Percentiles rank a stretch among this genome's conserved stretches.
These are phyloP conservation scores for Pseudocercospora crystallina DNA, from an alignment of 2,329 filamentous ascomycete genomes.

Conservation along the genomic window DNA sequence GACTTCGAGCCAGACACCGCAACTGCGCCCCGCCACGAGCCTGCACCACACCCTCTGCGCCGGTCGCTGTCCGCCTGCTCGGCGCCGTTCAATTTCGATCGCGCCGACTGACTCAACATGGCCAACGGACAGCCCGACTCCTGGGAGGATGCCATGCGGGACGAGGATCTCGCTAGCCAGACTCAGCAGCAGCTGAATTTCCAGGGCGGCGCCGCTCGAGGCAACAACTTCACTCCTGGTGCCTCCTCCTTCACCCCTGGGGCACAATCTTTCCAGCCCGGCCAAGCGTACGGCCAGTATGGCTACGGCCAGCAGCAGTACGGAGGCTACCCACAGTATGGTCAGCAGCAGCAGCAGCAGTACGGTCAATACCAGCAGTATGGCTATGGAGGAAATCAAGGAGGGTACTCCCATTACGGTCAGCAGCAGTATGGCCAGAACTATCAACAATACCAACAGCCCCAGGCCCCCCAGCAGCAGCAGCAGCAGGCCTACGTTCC, in stretches of 20 bases:
- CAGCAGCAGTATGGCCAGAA: constrained; percentile 46
- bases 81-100: no score
- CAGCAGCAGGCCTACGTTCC: constrained; percentile 35
- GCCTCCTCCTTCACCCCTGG: constrained; percentile 39
- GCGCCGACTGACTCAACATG: constrained; percentile 23
- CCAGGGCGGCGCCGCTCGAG: constrained; percentile 25
- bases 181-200: constrained; percentile 40
- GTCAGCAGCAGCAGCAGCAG: constrained; percentile 35
- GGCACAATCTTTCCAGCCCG: constrained; percentile 34
- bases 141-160: constrained; percentile 65
- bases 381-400: constrained; percentile 44
- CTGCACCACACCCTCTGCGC: no score
- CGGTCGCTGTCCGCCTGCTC: no score
- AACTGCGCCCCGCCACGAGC: no score
- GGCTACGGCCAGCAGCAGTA: constrained; percentile 43
- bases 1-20: no score
- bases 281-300: constrained; percentile 36
- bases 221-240: constrained; percentile 35
- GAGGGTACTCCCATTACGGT: constrained; percentile 43
- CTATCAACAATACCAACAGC: constrained; percentile 50
- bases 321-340: constrained; percentile 27
- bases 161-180: constrained; percentile 40
- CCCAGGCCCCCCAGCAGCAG: constrained; percentile 44
- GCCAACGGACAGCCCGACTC: constrained; percentile 55
- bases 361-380: constrained; percentile 39